Evolutionary conservation across 108 stramenopile species (phyloP).

Genomic region (Cyclotella choctawhatcheeana): DNA sequence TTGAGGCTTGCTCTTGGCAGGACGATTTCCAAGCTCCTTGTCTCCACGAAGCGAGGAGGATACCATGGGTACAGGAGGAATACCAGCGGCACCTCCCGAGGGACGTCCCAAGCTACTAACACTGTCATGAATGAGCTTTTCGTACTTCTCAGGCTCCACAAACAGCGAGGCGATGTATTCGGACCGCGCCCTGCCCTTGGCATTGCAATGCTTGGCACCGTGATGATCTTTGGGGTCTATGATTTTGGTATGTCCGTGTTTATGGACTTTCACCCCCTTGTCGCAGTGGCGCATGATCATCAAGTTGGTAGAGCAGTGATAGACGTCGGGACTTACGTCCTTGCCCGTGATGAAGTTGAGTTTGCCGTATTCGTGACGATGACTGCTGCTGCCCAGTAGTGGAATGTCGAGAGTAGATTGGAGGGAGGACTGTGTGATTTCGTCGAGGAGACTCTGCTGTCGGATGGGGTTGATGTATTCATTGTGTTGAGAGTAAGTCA

Average conservation of each 20-base stretch:
- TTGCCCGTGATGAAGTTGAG: not conserved
- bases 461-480: not conserved
- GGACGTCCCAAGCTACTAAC: not conserved
- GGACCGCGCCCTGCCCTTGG: conserved; percentile 34
- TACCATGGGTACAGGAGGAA: conserved; percentile 11
- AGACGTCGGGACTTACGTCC: not conserved
- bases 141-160: conserved; percentile 2
- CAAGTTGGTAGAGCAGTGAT: conserved; percentile 36
- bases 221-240: conserved; percentile 17
- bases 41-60: not conserved
- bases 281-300: conserved; percentile 53
- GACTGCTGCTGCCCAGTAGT: not conserved
- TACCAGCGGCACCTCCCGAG: not conserved
- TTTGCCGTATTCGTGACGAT: not conserved
- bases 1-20: conserved; percentile 23
- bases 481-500: not conserved
- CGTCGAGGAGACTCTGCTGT: not conserved
- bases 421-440: not conserved
- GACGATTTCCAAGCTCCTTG: not conserved
- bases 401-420: not conserved
- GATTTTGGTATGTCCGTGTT: not conserved
- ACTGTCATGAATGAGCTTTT: too few relatives aligned
- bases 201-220: conserved; percentile 41
- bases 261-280: conserved; percentile 22
- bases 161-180: conserved; percentile 49